Percentiles rank a stretch among this genome's conserved stretches.
Conservation (phyloP, 192 early-diverging fungal genomes). For the Polychytrium aggregatum region DNA sequence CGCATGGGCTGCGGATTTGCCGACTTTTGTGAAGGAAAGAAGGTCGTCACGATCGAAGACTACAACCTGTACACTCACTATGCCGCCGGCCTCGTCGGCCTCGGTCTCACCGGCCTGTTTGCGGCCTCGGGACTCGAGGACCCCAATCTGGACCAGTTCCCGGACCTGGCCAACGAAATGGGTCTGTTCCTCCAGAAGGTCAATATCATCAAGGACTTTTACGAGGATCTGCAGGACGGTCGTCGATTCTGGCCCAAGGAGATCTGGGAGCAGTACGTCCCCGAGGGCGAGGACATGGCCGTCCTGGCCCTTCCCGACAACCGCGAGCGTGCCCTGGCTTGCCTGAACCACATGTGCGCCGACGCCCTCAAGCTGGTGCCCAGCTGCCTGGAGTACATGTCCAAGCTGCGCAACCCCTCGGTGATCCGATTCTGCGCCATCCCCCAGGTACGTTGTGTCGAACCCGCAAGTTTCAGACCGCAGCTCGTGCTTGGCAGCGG, state of each 20-base stretch:
- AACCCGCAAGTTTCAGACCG: no score
- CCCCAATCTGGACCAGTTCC: slow-evolving; percentile 9
- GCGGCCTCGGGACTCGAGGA: slow-evolving; percentile 69
- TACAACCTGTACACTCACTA: slow-evolving; percentile 98
- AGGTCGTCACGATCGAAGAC: slow-evolving; percentile 59
- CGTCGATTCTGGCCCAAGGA: slow-evolving; percentile 93
- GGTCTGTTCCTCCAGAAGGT: slow-evolving; percentile 97
- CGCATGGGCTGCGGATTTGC: slow-evolving; percentile 96
- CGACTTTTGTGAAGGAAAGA: slow-evolving; percentile 37
- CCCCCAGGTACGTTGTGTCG: slow-evolving; percentile 74
- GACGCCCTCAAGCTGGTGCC: slow-evolving; percentile 80
- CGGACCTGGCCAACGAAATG: slow-evolving; percentile 72
- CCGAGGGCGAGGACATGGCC: slow-evolving; percentile 39
- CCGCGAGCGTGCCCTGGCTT: slow-evolving; percentile 55
- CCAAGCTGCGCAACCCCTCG: slow-evolving; percentile 58
- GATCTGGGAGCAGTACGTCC: slow-evolving; percentile 77
- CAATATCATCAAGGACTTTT: slow-evolving; percentile 94
- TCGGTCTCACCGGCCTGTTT: slow-evolving; percentile 88
- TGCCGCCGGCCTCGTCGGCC: slow-evolving; percentile 91
- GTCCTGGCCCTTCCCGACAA: slow-evolving; percentile 62
- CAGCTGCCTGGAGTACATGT: slow-evolving; percentile 78
- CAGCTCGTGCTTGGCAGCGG: no score
- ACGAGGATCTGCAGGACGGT: slow-evolving; percentile 80
- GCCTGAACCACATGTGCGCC: slow-evolving; percentile 77
- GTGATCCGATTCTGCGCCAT: slow-evolving; percentile 95